phyloP scores from a whole-genome alignment of 305 asterid species.

The Solanum chacoense region DNA sequence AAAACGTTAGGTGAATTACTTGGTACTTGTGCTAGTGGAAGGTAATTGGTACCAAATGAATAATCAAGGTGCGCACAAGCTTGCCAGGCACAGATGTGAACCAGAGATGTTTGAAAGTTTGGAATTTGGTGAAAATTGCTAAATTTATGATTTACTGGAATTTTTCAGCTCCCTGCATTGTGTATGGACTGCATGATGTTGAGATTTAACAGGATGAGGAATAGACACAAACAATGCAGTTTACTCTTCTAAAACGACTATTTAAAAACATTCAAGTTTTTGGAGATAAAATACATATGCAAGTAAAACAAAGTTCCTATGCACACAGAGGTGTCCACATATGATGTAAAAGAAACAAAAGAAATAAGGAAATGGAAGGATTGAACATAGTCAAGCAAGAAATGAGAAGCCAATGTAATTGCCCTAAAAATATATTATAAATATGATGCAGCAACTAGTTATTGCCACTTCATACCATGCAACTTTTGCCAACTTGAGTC shows the following conservation, averaged over 20 bases:
- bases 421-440: not conserved
- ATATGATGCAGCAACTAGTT: not conserved
- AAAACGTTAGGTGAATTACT: not conserved
- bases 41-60: not conserved
- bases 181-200: not conserved
- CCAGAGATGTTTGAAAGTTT: not conserved
- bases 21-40: not conserved
- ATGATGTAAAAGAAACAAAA: not conserved
- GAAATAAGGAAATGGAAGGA: not conserved
- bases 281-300: not conserved
- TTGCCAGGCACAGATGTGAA: not conserved
- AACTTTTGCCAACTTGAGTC: not conserved
- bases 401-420: not conserved
- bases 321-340: not conserved
- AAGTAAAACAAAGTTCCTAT: not conserved
- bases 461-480: not conserved
- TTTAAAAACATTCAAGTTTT: not conserved
- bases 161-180: not conserved
- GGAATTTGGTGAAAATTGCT: not conserved
- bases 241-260: not conserved
- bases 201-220: not conserved
- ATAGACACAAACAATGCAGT: not conserved
- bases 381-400: not conserved
- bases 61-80: not conserved
- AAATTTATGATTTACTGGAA: not conserved